Evolutionary conservation across 2,329 filamentous ascomycete genomes (phyloP).

Genomic region (Phialocephala sp.): DNA sequence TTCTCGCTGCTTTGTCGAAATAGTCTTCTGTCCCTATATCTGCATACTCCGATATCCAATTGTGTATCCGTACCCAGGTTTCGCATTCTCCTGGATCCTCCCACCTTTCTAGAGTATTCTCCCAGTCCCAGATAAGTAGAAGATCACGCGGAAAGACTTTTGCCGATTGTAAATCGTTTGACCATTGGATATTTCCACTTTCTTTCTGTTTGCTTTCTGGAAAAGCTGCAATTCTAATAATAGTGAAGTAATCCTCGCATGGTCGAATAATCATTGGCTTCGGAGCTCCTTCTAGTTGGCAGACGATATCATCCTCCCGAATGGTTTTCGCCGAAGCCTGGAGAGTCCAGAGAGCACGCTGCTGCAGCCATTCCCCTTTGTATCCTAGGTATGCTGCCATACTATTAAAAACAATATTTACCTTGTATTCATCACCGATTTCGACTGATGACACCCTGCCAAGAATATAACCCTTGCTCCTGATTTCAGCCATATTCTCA

Average conservation of each 20-base stretch:
- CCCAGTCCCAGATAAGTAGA: slow-evolving; percentile 21
- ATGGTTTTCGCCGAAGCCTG: slow-evolving; percentile 23
- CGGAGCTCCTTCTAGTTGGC: slow-evolving; percentile 25
- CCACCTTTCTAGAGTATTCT: neutral
- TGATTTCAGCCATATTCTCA: slow-evolving; percentile 20
- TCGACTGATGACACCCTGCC: slow-evolving; percentile 15
- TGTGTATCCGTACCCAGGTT: neutral
- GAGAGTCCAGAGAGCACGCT: too few relatives aligned
- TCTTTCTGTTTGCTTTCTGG: neutral
- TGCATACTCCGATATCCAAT: neutral
- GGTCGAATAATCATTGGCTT: slow-evolving; percentile 21
- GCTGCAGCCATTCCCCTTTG: too few relatives aligned
- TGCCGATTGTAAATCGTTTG: neutral
- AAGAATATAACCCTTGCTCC: slow-evolving; percentile 26
- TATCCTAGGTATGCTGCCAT: too few relatives aligned
- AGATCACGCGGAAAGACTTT: slow-evolving; percentile 11
- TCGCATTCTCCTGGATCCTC: slow-evolving; percentile 10
- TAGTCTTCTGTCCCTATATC: neutral
- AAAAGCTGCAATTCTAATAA: slow-evolving; percentile 22
- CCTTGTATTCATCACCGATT: slow-evolving; percentile 13
- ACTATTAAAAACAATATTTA: slow-evolving; percentile 18
- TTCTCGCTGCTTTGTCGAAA: slow-evolving; percentile 18
- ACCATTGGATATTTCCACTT: neutral
- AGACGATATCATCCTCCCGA: slow-evolving; percentile 20
- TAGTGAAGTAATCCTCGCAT: slow-evolving; percentile 21